Percentiles rank a stretch among this genome's conserved stretches.
These are phyloP conservation scores for Fusarium xylarioides DNA, from an alignment of 2,329 filamentous ascomycete genomes.

Conservation along the genomic window DNA sequence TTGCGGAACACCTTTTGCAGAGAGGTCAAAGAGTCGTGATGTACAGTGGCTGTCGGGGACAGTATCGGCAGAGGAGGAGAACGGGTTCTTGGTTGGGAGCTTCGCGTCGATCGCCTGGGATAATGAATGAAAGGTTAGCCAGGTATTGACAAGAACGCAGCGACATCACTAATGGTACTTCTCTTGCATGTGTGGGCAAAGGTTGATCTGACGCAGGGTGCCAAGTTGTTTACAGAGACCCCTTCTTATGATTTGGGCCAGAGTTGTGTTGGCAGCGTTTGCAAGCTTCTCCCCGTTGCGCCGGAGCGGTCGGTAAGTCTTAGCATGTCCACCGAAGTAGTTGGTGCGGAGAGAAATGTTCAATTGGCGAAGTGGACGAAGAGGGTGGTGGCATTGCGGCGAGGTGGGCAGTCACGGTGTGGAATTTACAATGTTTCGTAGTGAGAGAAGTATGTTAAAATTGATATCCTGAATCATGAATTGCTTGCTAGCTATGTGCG, in stretches of 20 bases:
- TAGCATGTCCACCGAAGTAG: rapidly evolving
- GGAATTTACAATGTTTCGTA: neutral
- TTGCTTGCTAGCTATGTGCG: neutral
- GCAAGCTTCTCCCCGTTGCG: neutral
- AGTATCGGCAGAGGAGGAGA: rapidly evolving
- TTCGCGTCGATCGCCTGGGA: neutral
- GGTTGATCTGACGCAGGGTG: neutral
- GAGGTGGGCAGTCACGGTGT: neutral
- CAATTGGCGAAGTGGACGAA: too few relatives aligned
- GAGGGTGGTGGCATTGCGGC: too few relatives aligned
- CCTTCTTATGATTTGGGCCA: neutral
- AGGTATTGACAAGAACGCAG: rapidly evolving
- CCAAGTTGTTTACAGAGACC: rapidly evolving
- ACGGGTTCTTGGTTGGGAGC: neutral
- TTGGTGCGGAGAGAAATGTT: neutral
- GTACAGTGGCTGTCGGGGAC: rapidly evolving
- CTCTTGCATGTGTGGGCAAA: rapidly evolving
- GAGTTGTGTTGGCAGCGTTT: neutral
- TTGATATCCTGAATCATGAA: neutral
- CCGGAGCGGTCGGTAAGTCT: rapidly evolving
- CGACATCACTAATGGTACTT: too few relatives aligned
- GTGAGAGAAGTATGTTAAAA: neutral
- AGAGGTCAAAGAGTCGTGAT: neutral
- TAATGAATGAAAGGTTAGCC: neutral
- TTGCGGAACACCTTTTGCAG: too few relatives aligned